Percentiles rank a stretch among this genome's conserved stretches.
Evolutionary conservation across 1,284 basidiomycete genomes (phyloP).

Genomic region (Xanthoconium separans): DNA sequence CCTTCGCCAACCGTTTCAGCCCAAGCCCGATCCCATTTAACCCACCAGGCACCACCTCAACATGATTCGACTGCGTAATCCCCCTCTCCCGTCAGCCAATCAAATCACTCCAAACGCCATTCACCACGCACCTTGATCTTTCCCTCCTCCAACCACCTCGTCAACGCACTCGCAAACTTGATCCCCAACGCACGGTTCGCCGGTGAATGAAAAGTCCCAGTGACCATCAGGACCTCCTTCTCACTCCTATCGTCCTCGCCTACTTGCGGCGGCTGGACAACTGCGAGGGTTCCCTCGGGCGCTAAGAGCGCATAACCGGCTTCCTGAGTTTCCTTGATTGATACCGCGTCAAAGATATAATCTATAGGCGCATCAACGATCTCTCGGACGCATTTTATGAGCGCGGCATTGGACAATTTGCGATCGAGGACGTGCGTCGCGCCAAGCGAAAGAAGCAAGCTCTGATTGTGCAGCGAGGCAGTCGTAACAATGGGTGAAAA

Average conservation of each 20-base stretch:
- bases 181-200: constrained; percentile 5
- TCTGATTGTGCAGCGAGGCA: constrained; percentile 37
- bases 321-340: constrained; percentile 13
- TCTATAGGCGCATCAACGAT: neutral
- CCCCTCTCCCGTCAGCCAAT: neutral
- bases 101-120: neutral
- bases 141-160: constrained; percentile 17
- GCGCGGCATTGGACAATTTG: constrained; percentile 4
- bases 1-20: constrained; percentile 7
- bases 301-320: constrained; percentile 8
- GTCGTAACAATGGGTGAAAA: constrained; percentile 43
- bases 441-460: constrained; percentile 39
- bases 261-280: neutral
- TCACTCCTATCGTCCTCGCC: neutral
- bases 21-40: constrained; percentile 12
- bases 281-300: constrained; percentile 9
- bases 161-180: constrained; percentile 7
- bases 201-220: constrained; percentile 10
- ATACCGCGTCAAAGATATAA: constrained; percentile 22
- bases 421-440: constrained; percentile 42
- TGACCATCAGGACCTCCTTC: constrained; percentile 2
- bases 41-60: constrained; percentile 16
- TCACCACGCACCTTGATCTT: constrained; percentile 14
- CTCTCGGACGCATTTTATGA: constrained; percentile 3
- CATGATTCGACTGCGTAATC: constrained; percentile 9